phyloP scores from a whole-genome alignment of 1,139 yeast species.

The Nakaseomyces sp. region DNA sequence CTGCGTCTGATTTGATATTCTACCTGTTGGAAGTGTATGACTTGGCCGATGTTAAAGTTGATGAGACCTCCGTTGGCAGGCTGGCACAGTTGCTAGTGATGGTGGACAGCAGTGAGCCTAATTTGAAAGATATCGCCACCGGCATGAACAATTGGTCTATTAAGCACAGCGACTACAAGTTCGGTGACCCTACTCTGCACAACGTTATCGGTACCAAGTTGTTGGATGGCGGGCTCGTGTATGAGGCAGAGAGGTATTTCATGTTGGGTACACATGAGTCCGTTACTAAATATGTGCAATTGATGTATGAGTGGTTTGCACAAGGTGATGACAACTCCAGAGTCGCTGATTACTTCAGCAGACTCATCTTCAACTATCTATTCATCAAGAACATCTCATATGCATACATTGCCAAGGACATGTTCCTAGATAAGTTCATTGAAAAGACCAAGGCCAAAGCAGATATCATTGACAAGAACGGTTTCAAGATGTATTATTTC shows the following conservation, averaged over 20 bases:
- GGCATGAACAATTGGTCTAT: conserved; percentile 60
- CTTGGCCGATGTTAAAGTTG: conserved; percentile 39
- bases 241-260: conserved; percentile 53
- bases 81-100: conserved; percentile 30
- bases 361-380: conserved; percentile 65
- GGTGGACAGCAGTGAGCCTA: conserved; percentile 47
- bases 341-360: conserved; percentile 45
- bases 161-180: conserved; percentile 39
- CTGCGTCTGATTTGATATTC: conserved; percentile 68
- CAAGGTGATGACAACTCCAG: conserved; percentile 28
- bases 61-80: conserved; percentile 36
- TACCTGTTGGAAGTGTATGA: conserved; percentile 65
- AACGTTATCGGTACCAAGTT: conserved; percentile 65
- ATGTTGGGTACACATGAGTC: conserved; percentile 61
- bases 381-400: conserved; percentile 55
- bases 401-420: conserved; percentile 37
- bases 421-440: conserved; percentile 35
- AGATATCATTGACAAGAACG: conserved; percentile 20
- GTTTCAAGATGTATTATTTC: conserved; percentile 27
- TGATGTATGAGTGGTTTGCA: conserved; percentile 51
- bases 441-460: conserved; percentile 16
- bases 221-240: conserved; percentile 33
- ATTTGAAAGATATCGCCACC: conserved; percentile 55
- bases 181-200: conserved; percentile 72
- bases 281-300: conserved; percentile 43